Percentiles rank a stretch among this genome's conserved stretches.
These are phyloP conservation scores for Coniochaeta pulveracea DNA, from an alignment of 2,329 filamentous ascomycete species.

Conservation along the genomic window DNA sequence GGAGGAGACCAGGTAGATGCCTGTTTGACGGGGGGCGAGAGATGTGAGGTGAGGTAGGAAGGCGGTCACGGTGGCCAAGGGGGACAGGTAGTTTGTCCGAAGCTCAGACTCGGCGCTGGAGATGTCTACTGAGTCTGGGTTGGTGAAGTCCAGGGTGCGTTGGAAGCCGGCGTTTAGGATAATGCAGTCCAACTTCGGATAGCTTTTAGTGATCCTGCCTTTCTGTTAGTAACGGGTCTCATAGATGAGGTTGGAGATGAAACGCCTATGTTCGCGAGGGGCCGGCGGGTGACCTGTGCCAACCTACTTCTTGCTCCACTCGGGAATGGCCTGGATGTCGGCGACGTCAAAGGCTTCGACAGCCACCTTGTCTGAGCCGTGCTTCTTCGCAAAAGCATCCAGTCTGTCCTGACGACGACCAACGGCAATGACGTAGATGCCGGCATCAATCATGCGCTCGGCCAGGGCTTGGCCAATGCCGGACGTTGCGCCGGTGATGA, in stretches of 20 bases:
- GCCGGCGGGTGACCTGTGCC: no score
- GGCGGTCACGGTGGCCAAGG: constrained; percentile 9
- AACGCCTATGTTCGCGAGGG: no score
- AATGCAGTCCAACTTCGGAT: constrained; percentile 42
- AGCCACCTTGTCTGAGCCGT: constrained; percentile 30
- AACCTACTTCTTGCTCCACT: constrained; percentile 27
- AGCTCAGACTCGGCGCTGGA: constrained; percentile 18
- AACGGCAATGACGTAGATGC: constrained; percentile 40
- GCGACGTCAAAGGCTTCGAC: constrained; percentile 33
- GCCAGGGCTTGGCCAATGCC: constrained; percentile 40
- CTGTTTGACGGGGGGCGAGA: constrained; percentile 18
- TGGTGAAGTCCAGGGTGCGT: constrained; percentile 30
- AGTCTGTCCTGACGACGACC: constrained; percentile 43
- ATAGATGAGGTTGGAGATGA: neutral
- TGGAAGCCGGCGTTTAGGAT: constrained; percentile 48
- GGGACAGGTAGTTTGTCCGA: constrained; percentile 13
- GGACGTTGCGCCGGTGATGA: constrained; percentile 42
- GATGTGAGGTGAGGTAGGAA: constrained; percentile 16
- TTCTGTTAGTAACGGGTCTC: neutral
- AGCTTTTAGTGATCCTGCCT: constrained; percentile 19
- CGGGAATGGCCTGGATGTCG: constrained; percentile 26
- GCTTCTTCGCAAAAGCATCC: constrained; percentile 33
- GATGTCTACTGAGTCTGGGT: constrained; percentile 24
- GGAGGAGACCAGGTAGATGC: constrained; percentile 12
- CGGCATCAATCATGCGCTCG: constrained; percentile 26